Evolutionary conservation across 148 eudicot genomes (phyloP), one percentile per base, ranked within the genome.

Genomic region (Persicaria maculosa): DNA sequence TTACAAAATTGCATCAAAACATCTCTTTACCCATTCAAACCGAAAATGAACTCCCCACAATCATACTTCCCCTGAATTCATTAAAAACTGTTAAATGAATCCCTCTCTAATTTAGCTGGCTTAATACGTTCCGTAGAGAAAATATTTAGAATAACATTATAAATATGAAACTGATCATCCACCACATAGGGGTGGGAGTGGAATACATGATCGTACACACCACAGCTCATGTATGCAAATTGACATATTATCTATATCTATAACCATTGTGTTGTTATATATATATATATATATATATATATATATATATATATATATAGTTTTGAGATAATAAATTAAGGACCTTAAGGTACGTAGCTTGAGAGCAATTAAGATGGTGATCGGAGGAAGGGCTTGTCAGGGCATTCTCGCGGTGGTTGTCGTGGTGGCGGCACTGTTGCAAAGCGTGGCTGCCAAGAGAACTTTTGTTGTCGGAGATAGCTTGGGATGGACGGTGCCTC

Each of bases 401-500:
- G 43, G 25, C 12, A 17, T 22, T 25, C 4, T 59, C 10, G 43
- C 40, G 43, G 43, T 59, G 65, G 65, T 25, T 59, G 65, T 59
- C 5, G 40, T 25, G 65, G 72, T 9, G 50, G 72, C 50, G 8
- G 9, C 50, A 69, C 72, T 69, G 22, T n/a, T 69, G 20, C 72
- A 69, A 4, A 14, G 50, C 20, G 50, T 14, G 12, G 15, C 50
- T 1, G 72, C 50, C 5, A 69, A 44, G 50, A 69, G 52, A 31
- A 69, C 72, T 7, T 44, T 69, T 15, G 72, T 69, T 0, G 72
- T 69, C 43, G 72, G 72, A 4, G 72, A 20, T n/a, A 45, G 15
- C 12, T 10, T 69, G 50, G 72, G 72, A 11, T 69, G 72, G 72
- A 19, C 20, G 48, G 52, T 45, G 0, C 50, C 72, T n/a, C 72